phyloP scores from a whole-genome alignment of 768 basidiomycete genomes.

The Kwoniella bestiolae region DNA sequence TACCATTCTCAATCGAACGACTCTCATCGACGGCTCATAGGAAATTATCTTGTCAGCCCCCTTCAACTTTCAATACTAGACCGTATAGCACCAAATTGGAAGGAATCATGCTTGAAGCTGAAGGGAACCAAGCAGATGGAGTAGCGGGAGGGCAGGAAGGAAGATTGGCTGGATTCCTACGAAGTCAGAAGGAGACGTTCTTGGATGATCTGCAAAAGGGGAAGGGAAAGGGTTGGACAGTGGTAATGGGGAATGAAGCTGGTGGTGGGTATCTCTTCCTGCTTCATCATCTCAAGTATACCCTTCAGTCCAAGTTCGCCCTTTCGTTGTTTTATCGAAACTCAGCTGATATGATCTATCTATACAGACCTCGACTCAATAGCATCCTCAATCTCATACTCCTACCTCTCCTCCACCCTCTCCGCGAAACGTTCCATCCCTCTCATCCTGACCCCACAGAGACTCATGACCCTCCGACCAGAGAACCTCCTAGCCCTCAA shows the following conservation, averaged over 20 bases:
- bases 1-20: conserved; percentile 43
- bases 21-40: conserved; percentile 39
- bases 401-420: conserved; percentile 72
- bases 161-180: conserved; percentile 58
- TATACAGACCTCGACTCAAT: conserved; percentile 84
- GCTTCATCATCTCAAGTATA: no score
- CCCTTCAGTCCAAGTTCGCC: no score
- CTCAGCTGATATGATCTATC: background rate
- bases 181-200: conserved; percentile 66
- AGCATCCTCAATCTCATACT: conserved; percentile 81
- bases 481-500: conserved; percentile 82
- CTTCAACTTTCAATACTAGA: background rate
- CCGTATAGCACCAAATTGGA: background rate
- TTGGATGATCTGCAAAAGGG: conserved; percentile 64
- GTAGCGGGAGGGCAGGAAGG: conserved; percentile 15
- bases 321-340: background rate
- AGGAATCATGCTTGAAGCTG: background rate
- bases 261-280: conserved; percentile 67
- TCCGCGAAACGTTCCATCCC: conserved; percentile 68
- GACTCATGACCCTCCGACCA: conserved; percentile 76
- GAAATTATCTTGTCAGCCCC: conserved; percentile 35
- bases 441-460: conserved; percentile 69
- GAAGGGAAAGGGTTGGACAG: conserved; percentile 70
- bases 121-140: conserved; percentile 6
- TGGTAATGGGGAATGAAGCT: conserved; percentile 95